These are phyloP conservation scores for Serpula lacrymans DNA, from an alignment of 768 basidiomycete genomes.

Conservation along the genomic window DNA sequence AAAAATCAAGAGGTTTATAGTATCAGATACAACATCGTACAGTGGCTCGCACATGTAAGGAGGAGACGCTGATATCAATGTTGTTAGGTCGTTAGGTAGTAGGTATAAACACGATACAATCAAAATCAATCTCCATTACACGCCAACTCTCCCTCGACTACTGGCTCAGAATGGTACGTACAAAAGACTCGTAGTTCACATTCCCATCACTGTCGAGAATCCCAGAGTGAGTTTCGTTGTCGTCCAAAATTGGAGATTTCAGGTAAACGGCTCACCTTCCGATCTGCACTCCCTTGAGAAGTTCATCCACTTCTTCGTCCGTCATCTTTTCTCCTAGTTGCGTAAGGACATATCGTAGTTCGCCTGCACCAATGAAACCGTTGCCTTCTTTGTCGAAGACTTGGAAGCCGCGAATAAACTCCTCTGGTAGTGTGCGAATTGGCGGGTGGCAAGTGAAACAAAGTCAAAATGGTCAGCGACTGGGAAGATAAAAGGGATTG, in stretches of 20 bases:
- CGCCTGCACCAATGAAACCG: constrained; percentile 88
- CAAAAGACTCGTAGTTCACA: constrained; percentile 96
- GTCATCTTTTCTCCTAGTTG: constrained; percentile 98
- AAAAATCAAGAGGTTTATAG: no score
- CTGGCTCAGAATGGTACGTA: constrained; percentile 90
- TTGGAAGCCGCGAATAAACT: constrained; percentile 99
- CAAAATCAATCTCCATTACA: constrained; percentile 10
- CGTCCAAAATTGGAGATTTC: constrained; percentile 2
- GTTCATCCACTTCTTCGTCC: constrained; percentile 96
- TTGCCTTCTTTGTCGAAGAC: constrained; percentile 97
- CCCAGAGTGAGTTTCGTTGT: constrained; percentile 7
- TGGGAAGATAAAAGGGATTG: neutral
- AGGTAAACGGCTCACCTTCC: constrained; percentile 61
- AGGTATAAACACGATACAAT: no score
- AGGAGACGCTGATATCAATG: no score
- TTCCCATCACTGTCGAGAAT: constrained; percentile 75
- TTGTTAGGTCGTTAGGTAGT: no score
- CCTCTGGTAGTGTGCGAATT: constrained; percentile 75
- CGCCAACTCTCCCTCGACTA: constrained; percentile 85
- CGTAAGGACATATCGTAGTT: constrained; percentile 88
- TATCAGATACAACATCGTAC: no score
- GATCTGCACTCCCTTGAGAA: constrained; percentile 93
- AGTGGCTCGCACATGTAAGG: no score
- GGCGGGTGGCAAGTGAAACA: constrained; percentile 6
- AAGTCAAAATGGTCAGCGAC: neutral